Evolutionary conservation across 2,329 filamentous ascomycete species (phyloP), one percentile per base, ranked within the genome.

Genomic region (Berkeleyomyces basicola): DNA sequence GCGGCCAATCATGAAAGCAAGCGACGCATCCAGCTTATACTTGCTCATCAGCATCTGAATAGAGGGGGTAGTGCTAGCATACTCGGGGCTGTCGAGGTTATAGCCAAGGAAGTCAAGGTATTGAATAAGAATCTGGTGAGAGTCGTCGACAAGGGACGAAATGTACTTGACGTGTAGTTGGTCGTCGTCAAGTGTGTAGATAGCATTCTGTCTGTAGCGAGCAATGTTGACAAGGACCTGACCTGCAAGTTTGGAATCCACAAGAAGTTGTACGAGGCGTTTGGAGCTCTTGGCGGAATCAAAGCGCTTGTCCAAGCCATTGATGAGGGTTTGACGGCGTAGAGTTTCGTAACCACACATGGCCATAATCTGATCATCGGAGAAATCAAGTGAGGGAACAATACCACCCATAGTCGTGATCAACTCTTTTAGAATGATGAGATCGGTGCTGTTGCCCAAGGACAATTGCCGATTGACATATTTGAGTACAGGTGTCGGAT

Each of bases 351-450:
- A 91, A 65, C 91, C 92, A 47, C 88, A 89, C 82, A 99, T 90
- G 11, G 89, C 90, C 66, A 88, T 78, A 37, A 96, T 81, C 73
- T 96, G 91, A 16, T 85, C 77, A 67, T 99, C 92, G 39, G 89
- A 96, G 69, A 96, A 92, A 69, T 91, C 89, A 61, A 85, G 82
- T 65, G 92, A 86, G 3, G 91, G 85, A 10, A 92, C 85, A 65
- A 99, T 91, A 55, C 95, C 95, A 16, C 89, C 90, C 93, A 99
- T 97, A 2, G 88, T 88, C 43, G 84, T 84, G 60, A 97, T 87
- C 65, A 99, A 81, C 70, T 97, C 90, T 70, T 93, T 88, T 49
- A 99, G 76, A 65, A 99, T 88, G 66, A 96, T 89, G 42, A 99
- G 78, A 71, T 97, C 91, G 7, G 88, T 95, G 0, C 90, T 87